These are phyloP conservation scores for Apodospora peruviana DNA, from an alignment of 495 filamentous ascomycete species.

Conservation along the genomic window DNA sequence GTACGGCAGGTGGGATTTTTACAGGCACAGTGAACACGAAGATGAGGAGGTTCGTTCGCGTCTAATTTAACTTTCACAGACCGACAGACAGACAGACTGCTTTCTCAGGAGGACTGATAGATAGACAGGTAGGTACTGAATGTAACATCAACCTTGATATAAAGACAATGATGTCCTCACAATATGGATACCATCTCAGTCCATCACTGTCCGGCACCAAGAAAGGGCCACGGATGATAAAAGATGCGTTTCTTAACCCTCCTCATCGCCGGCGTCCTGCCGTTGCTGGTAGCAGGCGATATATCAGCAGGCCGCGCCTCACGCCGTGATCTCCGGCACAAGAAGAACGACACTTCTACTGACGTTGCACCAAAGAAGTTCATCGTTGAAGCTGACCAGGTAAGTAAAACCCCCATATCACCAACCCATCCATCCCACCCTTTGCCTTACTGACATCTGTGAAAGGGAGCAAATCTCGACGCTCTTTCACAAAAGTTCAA, in stretches of 20 bases:
- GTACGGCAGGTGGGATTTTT: too few relatives aligned
- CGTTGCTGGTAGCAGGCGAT: neutral
- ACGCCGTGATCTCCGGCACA: neutral
- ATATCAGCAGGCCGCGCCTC: neutral
- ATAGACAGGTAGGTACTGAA: too few relatives aligned
- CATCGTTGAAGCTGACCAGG: conserved; percentile 12
- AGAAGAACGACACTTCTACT: neutral
- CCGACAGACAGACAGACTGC: too few relatives aligned
- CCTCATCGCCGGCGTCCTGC: neutral
- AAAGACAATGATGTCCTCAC: too few relatives aligned
- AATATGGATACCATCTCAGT: too few relatives aligned
- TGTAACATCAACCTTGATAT: too few relatives aligned
- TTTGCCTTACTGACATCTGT: neutral
- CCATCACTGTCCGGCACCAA: neutral
- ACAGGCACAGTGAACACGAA: too few relatives aligned
- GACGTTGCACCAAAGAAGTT: conserved; percentile 9
- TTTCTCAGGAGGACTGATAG: too few relatives aligned
- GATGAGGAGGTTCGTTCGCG: too few relatives aligned
- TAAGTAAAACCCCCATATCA: neutral
- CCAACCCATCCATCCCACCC: neutral
- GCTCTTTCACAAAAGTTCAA: conserved; percentile 4
- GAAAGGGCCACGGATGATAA: neutral
- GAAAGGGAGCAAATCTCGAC: conserved; percentile 6
- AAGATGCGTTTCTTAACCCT: neutral
- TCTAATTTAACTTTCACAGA: too few relatives aligned